These are phyloP conservation scores for Ceratorhiza oryzae-sativae DNA, from an alignment of 1,284 basidiomycete species.

Conservation along the genomic window DNA sequence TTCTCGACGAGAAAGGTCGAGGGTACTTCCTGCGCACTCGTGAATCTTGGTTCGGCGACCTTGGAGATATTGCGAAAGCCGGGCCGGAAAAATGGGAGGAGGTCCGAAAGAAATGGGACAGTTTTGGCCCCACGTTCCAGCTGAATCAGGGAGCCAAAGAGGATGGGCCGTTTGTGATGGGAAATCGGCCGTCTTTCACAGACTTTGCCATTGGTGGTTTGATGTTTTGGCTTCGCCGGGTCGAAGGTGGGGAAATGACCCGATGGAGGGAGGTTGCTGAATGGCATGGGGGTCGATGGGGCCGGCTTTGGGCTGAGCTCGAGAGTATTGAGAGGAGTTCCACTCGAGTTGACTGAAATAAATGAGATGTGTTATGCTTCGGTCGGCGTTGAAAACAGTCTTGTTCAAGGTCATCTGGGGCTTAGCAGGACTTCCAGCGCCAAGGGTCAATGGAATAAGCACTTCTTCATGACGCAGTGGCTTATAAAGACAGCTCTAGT, in stretches of 20 bases:
- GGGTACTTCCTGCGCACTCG: slow-evolving; percentile 33
- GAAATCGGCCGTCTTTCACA: not conserved
- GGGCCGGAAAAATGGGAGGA: slow-evolving; percentile 4
- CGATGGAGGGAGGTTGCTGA: slow-evolving; percentile 8
- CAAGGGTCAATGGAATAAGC: not conserved
- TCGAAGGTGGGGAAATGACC: not conserved
- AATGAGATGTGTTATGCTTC: too few species aligned
- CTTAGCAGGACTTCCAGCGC: not conserved
- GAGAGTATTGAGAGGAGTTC: not conserved
- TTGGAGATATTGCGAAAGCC: not conserved
- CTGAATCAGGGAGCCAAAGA: not conserved
- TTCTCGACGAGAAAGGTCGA: slow-evolving; percentile 41
- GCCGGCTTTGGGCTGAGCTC: not conserved
- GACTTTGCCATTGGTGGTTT: slow-evolving; percentile 1
- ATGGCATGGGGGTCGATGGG: slow-evolving; percentile 16
- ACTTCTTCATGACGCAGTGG: not conserved
- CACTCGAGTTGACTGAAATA: not conserved
- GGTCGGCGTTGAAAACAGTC: too few species aligned
- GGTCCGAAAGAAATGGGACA: slow-evolving; percentile 11
- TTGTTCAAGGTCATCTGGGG: not conserved
- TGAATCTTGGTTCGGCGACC: not conserved
- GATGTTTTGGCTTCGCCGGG: not conserved
- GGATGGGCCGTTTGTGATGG: slow-evolving; percentile 14
- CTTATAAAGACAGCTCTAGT: not conserved
- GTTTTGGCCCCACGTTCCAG: slow-evolving; percentile 4